These are phyloP conservation scores for Coprinellus aureogranulatus DNA, from an alignment of 768 basidiomycete species.

Conservation along the genomic window DNA sequence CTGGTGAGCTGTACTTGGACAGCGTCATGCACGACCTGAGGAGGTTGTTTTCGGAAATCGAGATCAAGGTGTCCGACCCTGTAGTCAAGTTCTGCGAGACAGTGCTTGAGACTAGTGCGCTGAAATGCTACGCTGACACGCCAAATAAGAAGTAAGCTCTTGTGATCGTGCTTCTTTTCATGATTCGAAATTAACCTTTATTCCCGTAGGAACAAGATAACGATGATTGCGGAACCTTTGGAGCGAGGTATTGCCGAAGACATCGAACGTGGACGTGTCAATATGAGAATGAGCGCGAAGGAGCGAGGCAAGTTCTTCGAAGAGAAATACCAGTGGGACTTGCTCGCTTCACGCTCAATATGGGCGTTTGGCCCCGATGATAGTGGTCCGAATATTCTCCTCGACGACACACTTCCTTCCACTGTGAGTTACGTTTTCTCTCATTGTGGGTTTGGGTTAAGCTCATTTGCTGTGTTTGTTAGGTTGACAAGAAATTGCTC, in stretches of 20 bases:
- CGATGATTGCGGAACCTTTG: conserved; percentile 98
- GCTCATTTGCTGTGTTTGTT: conserved; percentile 2
- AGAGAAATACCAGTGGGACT: conserved; percentile 97
- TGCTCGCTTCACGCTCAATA: conserved; percentile 95
- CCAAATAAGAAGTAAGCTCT: conserved; percentile 93
- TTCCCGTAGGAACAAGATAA: conserved; percentile 82
- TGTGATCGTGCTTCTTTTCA: conserved; percentile 1
- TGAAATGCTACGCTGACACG: conserved; percentile 99
- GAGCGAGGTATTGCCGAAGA: conserved; percentile 96
- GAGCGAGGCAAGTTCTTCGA: conserved; percentile 96
- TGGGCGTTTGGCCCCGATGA: conserved; percentile 99
- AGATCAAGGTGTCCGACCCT: conserved; percentile 99
- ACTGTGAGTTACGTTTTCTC: conserved; percentile 51
- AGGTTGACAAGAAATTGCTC: conserved; percentile 93
- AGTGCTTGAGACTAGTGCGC: conserved; percentile 92
- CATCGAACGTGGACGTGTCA: conserved; percentile 88
- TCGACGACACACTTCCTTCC: conserved; percentile 95
- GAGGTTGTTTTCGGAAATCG: conserved; percentile 91
- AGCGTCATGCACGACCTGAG: conserved; percentile 96
- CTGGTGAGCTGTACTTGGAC: conserved; percentile 95
- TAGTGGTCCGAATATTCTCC: conserved; percentile 85
- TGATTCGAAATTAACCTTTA: conserved; percentile 9
- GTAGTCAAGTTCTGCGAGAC: conserved; percentile 99
- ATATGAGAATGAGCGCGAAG: conserved; percentile 93
- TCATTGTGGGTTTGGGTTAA: not conserved